Evolutionary conservation across 2,329 filamentous ascomycete genomes (phyloP).

Genomic region (Aspergillus piperis): DNA sequence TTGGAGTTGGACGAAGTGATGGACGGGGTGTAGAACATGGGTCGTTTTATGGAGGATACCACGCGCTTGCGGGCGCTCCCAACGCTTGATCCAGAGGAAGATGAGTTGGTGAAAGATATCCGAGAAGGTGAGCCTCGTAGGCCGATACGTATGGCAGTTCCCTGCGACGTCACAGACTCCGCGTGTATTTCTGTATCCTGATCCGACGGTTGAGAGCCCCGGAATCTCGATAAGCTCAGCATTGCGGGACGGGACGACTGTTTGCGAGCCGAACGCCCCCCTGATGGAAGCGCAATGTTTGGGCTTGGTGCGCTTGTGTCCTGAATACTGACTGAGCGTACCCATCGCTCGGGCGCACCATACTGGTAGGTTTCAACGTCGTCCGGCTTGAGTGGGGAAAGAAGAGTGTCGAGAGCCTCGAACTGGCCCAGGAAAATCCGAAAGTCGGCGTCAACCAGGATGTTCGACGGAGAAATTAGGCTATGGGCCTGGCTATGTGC

Average conservation of each 20-base stretch:
- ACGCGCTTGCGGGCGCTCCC: slow-evolving; percentile 21
- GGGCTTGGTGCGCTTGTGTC: slow-evolving; percentile 22
- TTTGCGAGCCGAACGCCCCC: slow-evolving; percentile 22
- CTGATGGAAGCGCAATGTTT: not conserved
- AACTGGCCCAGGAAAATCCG: slow-evolving; percentile 61
- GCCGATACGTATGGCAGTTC: slow-evolving; percentile 38
- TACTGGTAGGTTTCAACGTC: slow-evolving; percentile 62
- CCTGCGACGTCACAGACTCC: slow-evolving; percentile 36
- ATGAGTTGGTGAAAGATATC: slow-evolving; percentile 36
- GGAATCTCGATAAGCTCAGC: slow-evolving; percentile 26
- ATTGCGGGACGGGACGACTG: slow-evolving; percentile 26
- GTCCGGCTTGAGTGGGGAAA: slow-evolving; percentile 54
- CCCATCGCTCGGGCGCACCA: slow-evolving; percentile 58
- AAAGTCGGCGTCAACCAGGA: slow-evolving; percentile 59
- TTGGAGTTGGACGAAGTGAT: slow-evolving; percentile 30
- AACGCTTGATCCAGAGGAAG: slow-evolving; percentile 35
- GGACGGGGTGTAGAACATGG: slow-evolving; percentile 37
- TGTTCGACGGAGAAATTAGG: slow-evolving; percentile 61
- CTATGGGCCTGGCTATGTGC: slow-evolving; percentile 57
- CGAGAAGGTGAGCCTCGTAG: slow-evolving; percentile 31
- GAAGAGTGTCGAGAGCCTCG: slow-evolving; percentile 56
- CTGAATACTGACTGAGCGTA: slow-evolving; percentile 39
- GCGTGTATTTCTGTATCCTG: slow-evolving; percentile 27
- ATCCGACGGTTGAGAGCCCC: slow-evolving; percentile 22
- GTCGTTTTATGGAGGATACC: slow-evolving; percentile 26